Evolutionary conservation across 495 filamentous ascomycete species (phyloP), one percentile per base, ranked within the genome.

Genomic region (Trichoderma asperelloides): DNA sequence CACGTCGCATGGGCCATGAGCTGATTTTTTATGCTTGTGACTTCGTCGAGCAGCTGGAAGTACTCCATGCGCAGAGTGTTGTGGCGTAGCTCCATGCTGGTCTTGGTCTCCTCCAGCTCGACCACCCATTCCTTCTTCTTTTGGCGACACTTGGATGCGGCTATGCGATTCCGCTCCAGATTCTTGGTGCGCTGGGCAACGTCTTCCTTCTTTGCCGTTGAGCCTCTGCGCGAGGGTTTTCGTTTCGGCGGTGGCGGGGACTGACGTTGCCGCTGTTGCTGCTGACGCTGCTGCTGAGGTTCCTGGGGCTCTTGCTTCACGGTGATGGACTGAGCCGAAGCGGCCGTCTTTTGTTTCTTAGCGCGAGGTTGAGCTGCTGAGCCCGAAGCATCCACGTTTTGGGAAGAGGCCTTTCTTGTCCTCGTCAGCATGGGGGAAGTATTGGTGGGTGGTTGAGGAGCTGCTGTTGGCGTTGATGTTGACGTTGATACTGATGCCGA

Each of bases 141-240:
- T 74, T 89, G 86, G 2, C 92, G 86, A 73, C 92, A 96, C 71
- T 96, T 96, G 76, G 86, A 91, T 0, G 92, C 92, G 6, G 92
- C 92, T 5, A 93, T 73, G 5, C 92, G 86, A 71, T 96, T 96
- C 28, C 90, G 86, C 72, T 95, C 90, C 33, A 95, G 82, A 73
- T 91, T 87, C 68, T 79, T 78, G 64, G 71, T 74, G 37, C 80
- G 70, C 51, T 78, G 81, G 0, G 66, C 64, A 3, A 68, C 67
- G n/a, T 74, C 73, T 37, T 71, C 69, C 13, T 65, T 72, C 37
- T 68, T 60, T 12, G 33, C 39, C 23, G 40, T 33, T 27, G 37
- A 37, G 13, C 62, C 62, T 43, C 55, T 6, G 1, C 55, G 55
- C n/a, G 55, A 25, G 39, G 30, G n/a, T 23, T 60, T 66, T 39